Conservation (phyloP, 305 asterid species). For the Fraxinus paxiana region DNA sequence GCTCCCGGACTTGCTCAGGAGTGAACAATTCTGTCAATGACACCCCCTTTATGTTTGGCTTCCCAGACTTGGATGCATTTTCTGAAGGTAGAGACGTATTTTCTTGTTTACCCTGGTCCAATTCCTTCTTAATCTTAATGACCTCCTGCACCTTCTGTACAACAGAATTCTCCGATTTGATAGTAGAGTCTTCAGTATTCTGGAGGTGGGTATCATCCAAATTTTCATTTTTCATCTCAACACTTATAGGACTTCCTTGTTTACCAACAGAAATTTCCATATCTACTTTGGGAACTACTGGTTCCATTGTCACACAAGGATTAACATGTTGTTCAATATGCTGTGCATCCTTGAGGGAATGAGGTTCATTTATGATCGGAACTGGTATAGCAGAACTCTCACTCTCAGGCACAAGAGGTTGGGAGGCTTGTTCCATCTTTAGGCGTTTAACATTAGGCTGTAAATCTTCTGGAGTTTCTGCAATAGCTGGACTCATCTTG, state of each 20-base stretch:
- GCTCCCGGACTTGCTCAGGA: conserved; percentile 88
- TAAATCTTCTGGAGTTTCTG: conserved; percentile 58
- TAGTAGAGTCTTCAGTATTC: conserved; percentile 44
- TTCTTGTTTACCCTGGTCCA: conserved; percentile 53
- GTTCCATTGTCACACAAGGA: conserved; percentile 38
- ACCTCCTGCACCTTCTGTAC: conserved; percentile 44
- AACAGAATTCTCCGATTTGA: conserved; percentile 39
- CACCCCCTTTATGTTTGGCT: conserved; percentile 84
- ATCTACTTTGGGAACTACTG: conserved; percentile 52
- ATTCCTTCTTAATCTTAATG: conserved; percentile 55
- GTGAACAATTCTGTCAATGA: conserved; percentile 90
- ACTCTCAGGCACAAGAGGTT: conserved; percentile 43
- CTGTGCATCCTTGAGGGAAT: conserved; percentile 35
- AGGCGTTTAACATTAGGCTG: conserved; percentile 76
- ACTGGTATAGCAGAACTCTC: conserved; percentile 40
- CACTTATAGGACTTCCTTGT: conserved; percentile 39
- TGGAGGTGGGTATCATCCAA: conserved; percentile 37
- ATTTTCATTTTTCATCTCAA: conserved; percentile 41
- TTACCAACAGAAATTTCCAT: conserved; percentile 48
- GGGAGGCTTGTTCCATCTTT: conserved; percentile 65
- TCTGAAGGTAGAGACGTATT: conserved; percentile 49
- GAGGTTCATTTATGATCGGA: conserved; percentile 43
- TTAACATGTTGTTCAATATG: conserved; percentile 40
- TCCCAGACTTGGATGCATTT: conserved; percentile 74
- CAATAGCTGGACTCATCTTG: conserved; percentile 43